These are phyloP conservation scores for Acacia melanoxylon DNA, from an alignment of 306 rosid genomes.

Conservation along the genomic window DNA sequence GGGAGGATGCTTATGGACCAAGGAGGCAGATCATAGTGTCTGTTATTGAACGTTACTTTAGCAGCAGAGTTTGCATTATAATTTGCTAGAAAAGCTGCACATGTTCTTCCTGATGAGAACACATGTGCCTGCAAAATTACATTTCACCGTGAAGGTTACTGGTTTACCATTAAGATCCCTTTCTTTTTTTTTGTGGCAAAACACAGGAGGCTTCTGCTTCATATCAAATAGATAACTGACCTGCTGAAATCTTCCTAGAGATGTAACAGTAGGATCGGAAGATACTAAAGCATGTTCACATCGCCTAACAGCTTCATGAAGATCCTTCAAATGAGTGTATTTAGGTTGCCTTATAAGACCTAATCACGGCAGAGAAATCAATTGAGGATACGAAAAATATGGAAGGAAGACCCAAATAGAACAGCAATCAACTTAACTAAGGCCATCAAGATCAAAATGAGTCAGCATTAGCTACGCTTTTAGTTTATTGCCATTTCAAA, in stretches of 20 bases:
- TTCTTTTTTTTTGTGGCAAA: not conserved
- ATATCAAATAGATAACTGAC: slow-evolving; percentile 42
- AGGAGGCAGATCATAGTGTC: slow-evolving; percentile 78
- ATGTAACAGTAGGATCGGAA: slow-evolving; percentile 71
- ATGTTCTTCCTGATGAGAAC: slow-evolving; percentile 60
- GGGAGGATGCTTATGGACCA: slow-evolving; percentile 99
- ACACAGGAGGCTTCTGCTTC: slow-evolving; percentile 13
- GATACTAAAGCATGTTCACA: slow-evolving; percentile 85
- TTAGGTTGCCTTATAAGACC: slow-evolving; percentile 92
- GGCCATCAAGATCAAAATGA: not conserved
- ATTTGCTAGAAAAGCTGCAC: slow-evolving; percentile 93
- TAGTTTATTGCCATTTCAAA: not conserved
- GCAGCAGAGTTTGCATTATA: slow-evolving; percentile 58
- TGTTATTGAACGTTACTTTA: slow-evolving; percentile 67
- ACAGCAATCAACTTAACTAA: not conserved
- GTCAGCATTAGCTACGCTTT: not conserved
- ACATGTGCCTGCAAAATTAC: slow-evolving; percentile 68
- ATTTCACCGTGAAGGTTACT: slow-evolving; percentile 5
- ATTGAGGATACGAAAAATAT: not conserved
- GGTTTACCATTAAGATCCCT: not conserved
- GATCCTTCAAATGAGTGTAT: slow-evolving; percentile 81
- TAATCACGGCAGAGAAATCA: slow-evolving; percentile 33
- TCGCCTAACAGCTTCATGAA: slow-evolving; percentile 76
- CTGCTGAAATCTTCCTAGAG: slow-evolving; percentile 80
- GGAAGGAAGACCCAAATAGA: not conserved